Base-by-base conservation (phyloP, 176 grass and related monocot species). In the Avena eriantha region DNA sequence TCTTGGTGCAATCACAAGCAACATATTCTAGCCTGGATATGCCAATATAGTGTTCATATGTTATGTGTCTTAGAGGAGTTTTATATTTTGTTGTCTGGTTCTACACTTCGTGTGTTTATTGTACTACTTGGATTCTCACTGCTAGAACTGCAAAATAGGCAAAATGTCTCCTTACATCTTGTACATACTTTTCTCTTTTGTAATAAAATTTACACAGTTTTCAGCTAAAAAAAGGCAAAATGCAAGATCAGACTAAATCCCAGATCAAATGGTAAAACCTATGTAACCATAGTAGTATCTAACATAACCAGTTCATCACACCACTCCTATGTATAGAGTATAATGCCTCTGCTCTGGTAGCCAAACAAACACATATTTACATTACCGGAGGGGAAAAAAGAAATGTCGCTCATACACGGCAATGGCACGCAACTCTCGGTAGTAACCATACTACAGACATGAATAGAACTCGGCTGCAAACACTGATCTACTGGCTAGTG, bases 401-500 rank as follows among this genome's bases (percentile, higher is more conserved):
- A 39, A 35, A 21, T 74, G 49, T 76, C 58, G 77, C 81, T 85
- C 36, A 15, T 56, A 70, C 76, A 77, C 46, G 24, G 67, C 29
- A 69, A 69, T 21, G 22, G 48, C 26, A 70, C 81, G 13, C 26
- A 77, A 35, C 18, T 55, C n/a, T 64, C 57, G 36, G 80, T 53
- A 48, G 24, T 76, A 74, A 5, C 21, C 21, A 33, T 17, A 29
- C 75, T 26, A 43, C 69, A 81, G 21, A 70, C 39, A 88, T 65
- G 47, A 41, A 43, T 16, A 78, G 0, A 68, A 29, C 69, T 59
- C 80, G 6, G 31, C 18, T 57, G 60, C 47, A 65, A 56, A 17
- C 47, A 48, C 75, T 85, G 77, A 18, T 85, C 24, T 29, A 86
- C 45, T 86, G 79, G 48, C 90, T 92, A 43, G 91, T 64, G 89